Evolutionary conservation across 805 yeast genomes (phyloP).

Genomic region (Metschnikowia aberdeeniae): DNA sequence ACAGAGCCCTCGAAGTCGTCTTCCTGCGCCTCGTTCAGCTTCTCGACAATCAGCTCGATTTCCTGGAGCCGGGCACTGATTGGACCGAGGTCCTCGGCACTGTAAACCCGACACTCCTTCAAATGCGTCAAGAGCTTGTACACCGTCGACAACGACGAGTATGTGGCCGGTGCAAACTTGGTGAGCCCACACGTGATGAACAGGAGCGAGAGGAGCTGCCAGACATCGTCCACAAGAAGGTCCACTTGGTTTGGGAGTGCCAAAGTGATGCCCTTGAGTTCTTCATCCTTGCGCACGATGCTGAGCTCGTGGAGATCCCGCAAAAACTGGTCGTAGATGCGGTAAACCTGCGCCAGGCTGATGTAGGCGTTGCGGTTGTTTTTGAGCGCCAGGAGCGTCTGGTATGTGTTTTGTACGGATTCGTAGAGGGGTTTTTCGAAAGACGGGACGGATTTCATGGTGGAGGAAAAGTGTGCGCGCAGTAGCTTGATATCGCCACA

Average conservation of each 20-base stretch:
- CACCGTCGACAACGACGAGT: constrained; percentile 83
- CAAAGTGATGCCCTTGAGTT: constrained; percentile 33
- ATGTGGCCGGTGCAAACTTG: constrained; percentile 90
- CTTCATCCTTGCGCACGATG: constrained; percentile 47
- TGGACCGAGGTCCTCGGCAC: constrained; percentile 78
- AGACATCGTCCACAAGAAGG: constrained; percentile 76
- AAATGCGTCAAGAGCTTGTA: constrained; percentile 79
- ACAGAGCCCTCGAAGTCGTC: constrained; percentile 9
- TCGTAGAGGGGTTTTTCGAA: constrained; percentile 34
- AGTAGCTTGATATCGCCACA: neutral
- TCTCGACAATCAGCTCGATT: constrained; percentile 57
- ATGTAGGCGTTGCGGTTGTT: constrained; percentile 62
- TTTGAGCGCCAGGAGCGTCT: constrained; percentile 38
- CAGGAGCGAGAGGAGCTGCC: constrained; percentile 80
- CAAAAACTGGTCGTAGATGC: constrained; percentile 56
- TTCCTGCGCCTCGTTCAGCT: constrained; percentile 16
- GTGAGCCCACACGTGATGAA: constrained; percentile 90
- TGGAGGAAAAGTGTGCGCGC: neutral
- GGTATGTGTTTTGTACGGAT: constrained; percentile 25
- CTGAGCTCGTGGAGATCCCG: constrained; percentile 50
- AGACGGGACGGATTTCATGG: constrained; percentile 25
- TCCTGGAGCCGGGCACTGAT: constrained; percentile 70
- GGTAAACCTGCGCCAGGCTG: constrained; percentile 63
- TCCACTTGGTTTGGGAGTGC: constrained; percentile 56
- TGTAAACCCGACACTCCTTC: constrained; percentile 74